These are phyloP conservation scores for Candida qinlingensis DNA, from an alignment of 805 yeast species.

Conservation along the genomic window DNA sequence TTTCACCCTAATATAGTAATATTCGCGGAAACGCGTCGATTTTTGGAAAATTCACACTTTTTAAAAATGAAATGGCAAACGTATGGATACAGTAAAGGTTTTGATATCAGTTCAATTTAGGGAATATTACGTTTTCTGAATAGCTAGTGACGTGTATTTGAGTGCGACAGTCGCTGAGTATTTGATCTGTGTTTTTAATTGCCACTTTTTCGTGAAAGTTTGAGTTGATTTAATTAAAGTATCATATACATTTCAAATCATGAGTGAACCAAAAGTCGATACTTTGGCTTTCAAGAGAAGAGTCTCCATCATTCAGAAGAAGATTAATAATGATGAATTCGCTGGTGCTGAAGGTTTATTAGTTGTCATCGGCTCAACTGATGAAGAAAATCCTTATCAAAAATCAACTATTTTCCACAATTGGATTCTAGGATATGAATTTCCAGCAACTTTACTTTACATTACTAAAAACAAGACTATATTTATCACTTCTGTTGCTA, in stretches of 20 bases:
- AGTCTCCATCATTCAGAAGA: conserved; percentile 38
- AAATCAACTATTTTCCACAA: conserved; percentile 82
- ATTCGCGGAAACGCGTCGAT: not conserved
- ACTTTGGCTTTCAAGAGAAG: conserved; percentile 47
- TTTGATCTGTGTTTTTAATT: not conserved
- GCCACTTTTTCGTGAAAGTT: no score
- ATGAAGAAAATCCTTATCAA: conserved; percentile 85
- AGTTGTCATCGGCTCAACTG: conserved; percentile 77
- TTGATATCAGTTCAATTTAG: no score
- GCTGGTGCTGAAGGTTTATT: conserved; percentile 46
- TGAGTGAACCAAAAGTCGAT: conserved; percentile 60
- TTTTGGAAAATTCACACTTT: no score
- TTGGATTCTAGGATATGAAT: conserved; percentile 93
- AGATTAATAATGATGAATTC: conserved; percentile 24
- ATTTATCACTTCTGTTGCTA: conserved; percentile 75
- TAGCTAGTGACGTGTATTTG: not conserved
- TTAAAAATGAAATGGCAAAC: not conserved
- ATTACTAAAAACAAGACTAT: conserved; percentile 54
- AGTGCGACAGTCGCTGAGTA: not conserved
- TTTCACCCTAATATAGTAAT: no score
- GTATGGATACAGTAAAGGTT: not conserved
- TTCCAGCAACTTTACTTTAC: conserved; percentile 81
- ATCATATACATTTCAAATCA: conserved; percentile 14
- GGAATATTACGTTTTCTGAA: no score
- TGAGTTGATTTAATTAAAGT: no score